Evolutionary conservation across 1,284 basidiomycete species (phyloP).

Genomic region (Malassezia brasiliensis): DNA sequence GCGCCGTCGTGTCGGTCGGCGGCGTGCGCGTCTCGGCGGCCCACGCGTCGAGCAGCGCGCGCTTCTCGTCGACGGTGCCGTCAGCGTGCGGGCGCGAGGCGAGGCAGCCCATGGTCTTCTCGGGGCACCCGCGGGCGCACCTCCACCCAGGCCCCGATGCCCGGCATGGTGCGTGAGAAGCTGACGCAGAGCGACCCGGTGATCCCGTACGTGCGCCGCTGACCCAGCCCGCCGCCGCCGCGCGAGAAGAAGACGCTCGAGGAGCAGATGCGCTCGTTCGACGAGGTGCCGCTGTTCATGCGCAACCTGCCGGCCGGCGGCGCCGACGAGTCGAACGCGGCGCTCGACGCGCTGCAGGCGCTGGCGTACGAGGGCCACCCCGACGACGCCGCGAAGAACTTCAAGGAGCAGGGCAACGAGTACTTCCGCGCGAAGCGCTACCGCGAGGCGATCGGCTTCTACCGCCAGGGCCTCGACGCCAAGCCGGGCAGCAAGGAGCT

Average conservation of each 20-base stretch:
- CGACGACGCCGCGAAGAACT: conserved; percentile 81
- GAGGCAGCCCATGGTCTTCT: conserved; percentile 13
- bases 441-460: conserved; percentile 78
- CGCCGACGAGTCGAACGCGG: conserved; percentile 33
- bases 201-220: not conserved
- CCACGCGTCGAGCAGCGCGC: not conserved
- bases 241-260: conserved; percentile 12
- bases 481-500: conserved; percentile 61
- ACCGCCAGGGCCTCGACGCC: conserved; percentile 77
- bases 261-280: conserved; percentile 24
- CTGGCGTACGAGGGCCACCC: conserved; percentile 80
- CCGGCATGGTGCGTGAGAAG: too few species aligned
- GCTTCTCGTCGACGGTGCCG: conserved; percentile 8
- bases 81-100: conserved; percentile 3
- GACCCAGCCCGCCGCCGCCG: conserved; percentile 6
- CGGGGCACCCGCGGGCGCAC: not conserved
- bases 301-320: conserved; percentile 59
- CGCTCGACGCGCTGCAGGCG: conserved; percentile 73
- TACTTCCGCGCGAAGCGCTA: conserved; percentile 78
- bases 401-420: conserved; percentile 90
- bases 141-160: not conserved
- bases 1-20: conserved; percentile 9
- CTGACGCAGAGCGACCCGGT: not conserved
- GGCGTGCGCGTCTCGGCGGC: not conserved
- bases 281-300: conserved; percentile 74